Evolutionary conservation across 1,139 yeast species (phyloP).

Genomic region (Dujonia santamariae): DNA sequence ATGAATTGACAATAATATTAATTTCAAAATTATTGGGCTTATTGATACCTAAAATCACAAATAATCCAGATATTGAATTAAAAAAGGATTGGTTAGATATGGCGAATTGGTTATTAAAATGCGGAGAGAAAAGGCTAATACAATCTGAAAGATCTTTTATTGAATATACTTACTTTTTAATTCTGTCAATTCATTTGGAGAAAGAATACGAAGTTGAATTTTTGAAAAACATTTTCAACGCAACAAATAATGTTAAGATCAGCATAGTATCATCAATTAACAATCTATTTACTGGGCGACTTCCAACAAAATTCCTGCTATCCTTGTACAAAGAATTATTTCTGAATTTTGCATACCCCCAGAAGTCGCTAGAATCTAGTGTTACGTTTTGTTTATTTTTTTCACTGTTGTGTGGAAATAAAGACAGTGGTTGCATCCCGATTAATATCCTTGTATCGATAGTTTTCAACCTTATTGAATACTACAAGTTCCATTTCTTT

Average conservation of each 20-base stretch:
- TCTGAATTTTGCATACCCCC: slow-evolving; percentile 30
- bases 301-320: too few relatives aligned
- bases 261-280: too few relatives aligned
- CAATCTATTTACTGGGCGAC: slow-evolving; percentile 7
- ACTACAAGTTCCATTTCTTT: slow-evolving; percentile 30
- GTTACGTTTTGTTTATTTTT: slow-evolving; percentile 39
- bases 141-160: slow-evolving; percentile 15
- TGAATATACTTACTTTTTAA: slow-evolving; percentile 19
- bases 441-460: slow-evolving; percentile 24
- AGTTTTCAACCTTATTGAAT: slow-evolving; percentile 41
- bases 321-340: slow-evolving; percentile 32
- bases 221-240: slow-evolving; percentile 12
- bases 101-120: slow-evolving; percentile 28
- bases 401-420: slow-evolving; percentile 6
- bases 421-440: slow-evolving; percentile 7
- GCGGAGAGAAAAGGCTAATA: slow-evolving; percentile 27
- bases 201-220: slow-evolving; percentile 12
- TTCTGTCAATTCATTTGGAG: slow-evolving; percentile 11
- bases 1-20: slow-evolving; percentile 28
- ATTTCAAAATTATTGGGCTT: slow-evolving; percentile 23
- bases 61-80: slow-evolving; percentile 15
- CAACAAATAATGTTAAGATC: slow-evolving; percentile 19
- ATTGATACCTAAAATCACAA: slow-evolving; percentile 13
- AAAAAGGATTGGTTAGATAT: slow-evolving; percentile 35
- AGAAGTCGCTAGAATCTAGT: slow-evolving; percentile 34